Base-by-base conservation (phyloP, 2,329 filamentous ascomycete species). In the Pyrenochaeta sp. region DNA sequence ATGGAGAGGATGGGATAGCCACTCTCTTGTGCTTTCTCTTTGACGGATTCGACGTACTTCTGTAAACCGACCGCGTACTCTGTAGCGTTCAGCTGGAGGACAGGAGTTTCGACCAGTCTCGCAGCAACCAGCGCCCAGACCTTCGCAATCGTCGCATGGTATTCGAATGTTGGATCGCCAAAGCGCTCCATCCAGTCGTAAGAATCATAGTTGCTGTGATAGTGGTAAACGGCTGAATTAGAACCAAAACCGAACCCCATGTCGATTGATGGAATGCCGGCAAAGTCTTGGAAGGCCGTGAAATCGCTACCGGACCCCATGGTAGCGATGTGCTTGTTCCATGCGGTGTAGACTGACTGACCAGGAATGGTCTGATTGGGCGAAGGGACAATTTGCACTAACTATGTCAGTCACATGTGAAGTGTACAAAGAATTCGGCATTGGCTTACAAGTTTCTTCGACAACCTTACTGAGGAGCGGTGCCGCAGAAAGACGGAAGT, bases 161-260 rank as follows among this genome's bases (percentile, higher is more conserved):
- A 87, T 7, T 81, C 71, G 75, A 84, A 88, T 10, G 74, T 77
- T 0, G 80, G 78, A 61, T 96, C 92, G 3, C 91, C 91, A 61
- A 86, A 92, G 2, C 80, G 88, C 12, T 88, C 82, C 90, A 95
- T 95, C 91, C 91, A 96, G 66, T 88, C 80, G 69, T 90, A 93
- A 30, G 85, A 90, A 69, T 96, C 92, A 69, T 93, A 96, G 75
- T 95, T 95, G 57, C 85, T 85, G 72, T 96, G 91, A 68, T 95
- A 96, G 60, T 90, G 88, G 69, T 89, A 91, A 6, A 91, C 78
- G 0, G 87, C 78, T 0, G 69, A 69, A 21, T 76, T 71, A 0
- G 66, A 57, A 12, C 61, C 69, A 43, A 59, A 64, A 12, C 68
- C 68, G 55, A 82, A 82, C 18, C 79, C 79, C 55, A 82, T 72